These are phyloP conservation scores for Haplosporangium sp. DNA, from an alignment of 371 early-diverging fungal species.

Conservation along the genomic window DNA sequence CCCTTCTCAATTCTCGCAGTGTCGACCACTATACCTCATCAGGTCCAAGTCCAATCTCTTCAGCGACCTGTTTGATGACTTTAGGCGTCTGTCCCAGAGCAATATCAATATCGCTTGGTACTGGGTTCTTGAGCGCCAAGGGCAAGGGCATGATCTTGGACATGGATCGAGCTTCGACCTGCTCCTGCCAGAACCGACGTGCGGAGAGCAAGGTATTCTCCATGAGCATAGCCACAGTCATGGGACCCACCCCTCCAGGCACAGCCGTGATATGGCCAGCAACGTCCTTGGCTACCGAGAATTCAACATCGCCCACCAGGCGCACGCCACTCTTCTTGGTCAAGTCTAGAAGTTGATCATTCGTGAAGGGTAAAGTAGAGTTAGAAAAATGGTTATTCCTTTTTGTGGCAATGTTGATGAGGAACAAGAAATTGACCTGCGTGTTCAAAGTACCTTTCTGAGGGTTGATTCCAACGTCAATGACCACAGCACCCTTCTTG, in stretches of 20 bases:
- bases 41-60: conserved; percentile 82
- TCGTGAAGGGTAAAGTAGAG: background rate
- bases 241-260: conserved; percentile 97
- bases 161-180: conserved; percentile 39
- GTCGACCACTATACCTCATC: conserved; percentile 62
- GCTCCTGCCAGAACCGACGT: conserved; percentile 73
- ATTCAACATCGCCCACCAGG: conserved; percentile 96
- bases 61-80: conserved; percentile 79
- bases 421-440: background rate
- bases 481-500: conserved; percentile 90
- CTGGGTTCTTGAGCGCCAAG: conserved; percentile 76
- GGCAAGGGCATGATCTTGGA: conserved; percentile 71
- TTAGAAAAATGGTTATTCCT: background rate
- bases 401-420: background rate
- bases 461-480: conserved; percentile 96
- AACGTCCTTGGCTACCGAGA: conserved; percentile 68
- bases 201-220: conserved; percentile 86
- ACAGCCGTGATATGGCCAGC: conserved; percentile 92
- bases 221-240: conserved; percentile 97
- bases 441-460: conserved; percentile 62
- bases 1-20: no score
- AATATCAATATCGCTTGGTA: conserved; percentile 95
- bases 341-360: conserved; percentile 61
- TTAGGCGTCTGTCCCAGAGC: conserved; percentile 90
- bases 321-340: conserved; percentile 89